Base-by-base conservation (phyloP, 306 rosid species). In the Clitoria ternatea region DNA sequence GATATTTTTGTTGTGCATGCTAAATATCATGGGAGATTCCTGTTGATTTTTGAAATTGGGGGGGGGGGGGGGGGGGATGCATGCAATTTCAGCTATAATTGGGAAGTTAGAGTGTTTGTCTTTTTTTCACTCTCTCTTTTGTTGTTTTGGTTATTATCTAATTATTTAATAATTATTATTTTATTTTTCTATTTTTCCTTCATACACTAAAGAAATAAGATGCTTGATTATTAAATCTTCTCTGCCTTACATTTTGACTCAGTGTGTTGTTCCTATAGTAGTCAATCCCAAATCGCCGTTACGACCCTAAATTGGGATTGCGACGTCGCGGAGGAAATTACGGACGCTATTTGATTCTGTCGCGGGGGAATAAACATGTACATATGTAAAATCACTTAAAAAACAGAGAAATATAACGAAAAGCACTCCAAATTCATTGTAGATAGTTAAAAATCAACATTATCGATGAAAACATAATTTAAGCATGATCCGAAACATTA, bases 191-290 rank as follows among this genome's bases (percentile, higher is more conserved):
- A 39, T 24, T 15, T 24, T 29, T 75, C 39, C 30, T 37, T 65
- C 15, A 42, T 27, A 32, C 19, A 19, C 63, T 32, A 26, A 44
- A 4, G 18, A 19, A n/a, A 48, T 80, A 33, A 18, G 2, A 39
- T 70, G 59, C 20, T 14, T 12, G 18, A 44, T 54, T 55, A 10
- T 18, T 23, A 61, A 44, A 35, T 60, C 73, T 23, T 18, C 22
- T 37, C 18, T 69, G 54, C 77, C 42, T 53, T 72, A 3, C 61
- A 20, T 67, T 43, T 33, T 76, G 48, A 49, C 66, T 69, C 52
- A 23, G 29, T 24, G 14, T 15, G 10, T 18, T 15, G 8, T 71
- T 24, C 27, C 33, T 10, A 18, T 39, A 7, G 26, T 43, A 30
- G 24, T 61, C 40, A 42, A 4, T 66, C n/a, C n/a, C n/a, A n/a